Evolutionary conservation across 768 basidiomycete genomes (phyloP), one percentile per base, ranked within the genome.

Genomic region (Phylloporus sp.): DNA sequence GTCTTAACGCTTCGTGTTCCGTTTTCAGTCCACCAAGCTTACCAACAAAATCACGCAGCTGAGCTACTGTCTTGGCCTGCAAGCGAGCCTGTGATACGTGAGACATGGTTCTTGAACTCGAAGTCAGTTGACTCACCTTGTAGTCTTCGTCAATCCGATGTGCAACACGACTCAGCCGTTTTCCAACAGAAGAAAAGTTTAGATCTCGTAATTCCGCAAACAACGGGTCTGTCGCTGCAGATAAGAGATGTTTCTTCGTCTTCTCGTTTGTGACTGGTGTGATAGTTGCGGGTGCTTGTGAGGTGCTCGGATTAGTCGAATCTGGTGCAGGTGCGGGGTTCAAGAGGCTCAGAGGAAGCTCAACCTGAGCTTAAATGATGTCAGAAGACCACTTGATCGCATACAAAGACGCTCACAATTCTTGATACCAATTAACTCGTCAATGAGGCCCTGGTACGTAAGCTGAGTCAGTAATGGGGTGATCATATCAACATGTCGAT

Each of bases 401-500:
- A 16, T 24, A 22, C 15, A 45, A 4, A 44, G 23, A 24, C 10
- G 70, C 86, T 53, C 60, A 92, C 95, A 88, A 62, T 97, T 93
- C 68, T 81, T 88, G 55, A 99, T 86, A 1, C 91, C 89, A 42
- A 97, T 76, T 31, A 92, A 72, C 67, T 99, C 97, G 63, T 98
- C 97, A 29, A 97, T 77, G 43, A 99, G 84, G 18, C 97, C 97
- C 66, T 98, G 88, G 59, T 98, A 98, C 0, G 97, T 99, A 50
- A 98, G 74, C 62, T 98, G 95, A 3, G 97, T 98, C 41, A 95
- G 80, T 45, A 98, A 75, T 2, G 97, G 93, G 0, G 97, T 97
- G 53, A 98, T 84, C 88, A 97, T 89, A 63, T 99, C 97, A 10
- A 89, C 84, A 29, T 85, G 83, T 43, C 97, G 84, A 67, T 99